A percentile compares a stretch with the other conserved stretches of the same genome.
Conservation (phyloP, 495 filamentous ascomycete genomes). For the Penicillium lagena region DNA sequence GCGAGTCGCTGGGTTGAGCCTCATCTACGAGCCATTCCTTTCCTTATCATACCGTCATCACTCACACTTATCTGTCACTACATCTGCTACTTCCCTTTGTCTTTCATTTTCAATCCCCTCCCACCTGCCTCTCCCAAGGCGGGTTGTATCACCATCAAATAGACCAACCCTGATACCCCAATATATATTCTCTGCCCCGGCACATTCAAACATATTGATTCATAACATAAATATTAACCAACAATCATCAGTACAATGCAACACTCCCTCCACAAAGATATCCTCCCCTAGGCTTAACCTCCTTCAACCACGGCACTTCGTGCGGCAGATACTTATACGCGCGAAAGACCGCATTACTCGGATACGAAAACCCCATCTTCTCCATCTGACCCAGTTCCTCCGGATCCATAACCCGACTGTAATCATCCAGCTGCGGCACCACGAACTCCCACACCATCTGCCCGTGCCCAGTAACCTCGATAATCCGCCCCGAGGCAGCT, state of each 20-base stretch:
- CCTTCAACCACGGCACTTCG: constrained; percentile 15
- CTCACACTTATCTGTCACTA: neutral
- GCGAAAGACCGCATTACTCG: constrained; percentile 17
- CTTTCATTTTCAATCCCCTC: too few species aligned
- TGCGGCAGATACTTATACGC: constrained; percentile 16
- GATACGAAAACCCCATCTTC: constrained; percentile 12
- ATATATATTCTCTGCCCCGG: neutral
- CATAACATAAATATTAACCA: too few species aligned
- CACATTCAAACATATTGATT: neutral
- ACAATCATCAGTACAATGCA: too few species aligned
- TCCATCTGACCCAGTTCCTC: constrained; percentile 10
- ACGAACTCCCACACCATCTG: constrained; percentile 19
- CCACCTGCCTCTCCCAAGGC: too few species aligned
- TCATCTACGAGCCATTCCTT: too few species aligned
- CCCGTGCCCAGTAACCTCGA: constrained; percentile 42
- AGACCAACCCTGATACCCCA: neutral
- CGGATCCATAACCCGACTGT: constrained; percentile 5
- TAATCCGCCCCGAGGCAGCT: constrained; percentile 41
- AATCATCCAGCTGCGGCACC: constrained; percentile 14
- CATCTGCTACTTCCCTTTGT: neutral
- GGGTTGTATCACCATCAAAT: neutral
- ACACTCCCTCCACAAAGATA: too few species aligned
- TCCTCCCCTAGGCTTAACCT: neutral
- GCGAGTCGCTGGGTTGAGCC: constrained; percentile 33
- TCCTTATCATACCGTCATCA: neutral